phyloP scores from a whole-genome alignment of 306 rosid genomes.

The Dryas drummondii region DNA sequence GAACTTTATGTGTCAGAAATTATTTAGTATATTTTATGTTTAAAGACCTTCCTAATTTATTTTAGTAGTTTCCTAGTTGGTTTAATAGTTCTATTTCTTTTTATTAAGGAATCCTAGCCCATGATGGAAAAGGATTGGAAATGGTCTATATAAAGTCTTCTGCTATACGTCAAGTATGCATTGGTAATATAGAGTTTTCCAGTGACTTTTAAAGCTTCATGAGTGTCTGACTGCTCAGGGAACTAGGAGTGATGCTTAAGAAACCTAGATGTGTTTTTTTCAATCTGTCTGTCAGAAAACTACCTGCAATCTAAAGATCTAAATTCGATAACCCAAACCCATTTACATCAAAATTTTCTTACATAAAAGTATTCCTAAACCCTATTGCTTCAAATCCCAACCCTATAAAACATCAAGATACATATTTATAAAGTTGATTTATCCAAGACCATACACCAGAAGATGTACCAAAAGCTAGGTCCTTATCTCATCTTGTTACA shows the following conservation, averaged over 20 bases:
- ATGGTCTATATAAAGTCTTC: neutral
- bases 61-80: neutral
- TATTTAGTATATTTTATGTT: too few species aligned
- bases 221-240: neutral
- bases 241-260: neutral
- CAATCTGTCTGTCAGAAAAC: neutral
- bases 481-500: neutral
- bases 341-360: neutral
- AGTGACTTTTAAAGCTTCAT: neutral
- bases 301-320: neutral
- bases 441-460: neutral
- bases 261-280: neutral
- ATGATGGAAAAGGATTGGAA: neutral
- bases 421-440: neutral
- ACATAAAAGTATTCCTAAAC: neutral
- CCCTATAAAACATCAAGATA: neutral
- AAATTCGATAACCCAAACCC: neutral
- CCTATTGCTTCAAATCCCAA: neutral
- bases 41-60: neutral
- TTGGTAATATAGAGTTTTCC: neutral
- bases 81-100: neutral
- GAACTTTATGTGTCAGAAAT: too few species aligned
- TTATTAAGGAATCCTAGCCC: neutral
- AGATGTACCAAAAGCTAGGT: neutral
- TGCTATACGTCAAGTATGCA: neutral